Base-by-base conservation (phyloP, 768 basidiomycete genomes). In the Collybiopsis luxurians region DNA sequence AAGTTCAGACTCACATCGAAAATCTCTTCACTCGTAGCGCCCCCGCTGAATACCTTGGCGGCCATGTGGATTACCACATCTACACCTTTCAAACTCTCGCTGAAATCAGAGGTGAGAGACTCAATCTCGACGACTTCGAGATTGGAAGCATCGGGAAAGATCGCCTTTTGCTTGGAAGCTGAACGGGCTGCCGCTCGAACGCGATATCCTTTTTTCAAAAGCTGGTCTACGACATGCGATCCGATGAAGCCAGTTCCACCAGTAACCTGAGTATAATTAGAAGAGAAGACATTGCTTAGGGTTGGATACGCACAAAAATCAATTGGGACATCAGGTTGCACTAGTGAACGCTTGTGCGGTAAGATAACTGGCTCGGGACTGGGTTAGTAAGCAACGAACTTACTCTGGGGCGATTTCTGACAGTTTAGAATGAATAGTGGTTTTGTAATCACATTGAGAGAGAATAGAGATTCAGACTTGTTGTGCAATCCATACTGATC, bases 231-330 rank as follows among this genome's bases (percentile, higher is more conserved):
- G n/a, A 61, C 50, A 36, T 55, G 58, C 5, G 43, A 49, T 17
- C 57, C 60, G 24, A 61, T 42, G 36, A 59, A 61, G 42, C 60
- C 60, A 36, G 60, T 57, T 34, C 46, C 60, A 51, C 60, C 60
- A 26, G 60, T 59, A 12, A 61, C 60, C 60, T 61, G 38, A n/a
- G 44, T 15, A 5, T n/a, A 23, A 30, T 43, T 10, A 17, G 13
- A n/a, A 21, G 15, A 7, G 26, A 6, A 30, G 45, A 5, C 30
- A n/a, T n/a, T n/a, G n/a, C n/a, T n/a, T n/a, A n/a, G n/a, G n/a
- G 31, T 34, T 34, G 5, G 31, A 34, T n/a, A 34, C 31, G 31
- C 31, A 34, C 31, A 34, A 34, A 34, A 13, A 34, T 34, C 13
- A 34, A 34, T 34, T 34, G 31, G 5, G 6, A 6, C 31, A 34